Conservation (phyloP, 2,329 filamentous ascomycete species). For the Sphaerostilbella broomeana region DNA sequence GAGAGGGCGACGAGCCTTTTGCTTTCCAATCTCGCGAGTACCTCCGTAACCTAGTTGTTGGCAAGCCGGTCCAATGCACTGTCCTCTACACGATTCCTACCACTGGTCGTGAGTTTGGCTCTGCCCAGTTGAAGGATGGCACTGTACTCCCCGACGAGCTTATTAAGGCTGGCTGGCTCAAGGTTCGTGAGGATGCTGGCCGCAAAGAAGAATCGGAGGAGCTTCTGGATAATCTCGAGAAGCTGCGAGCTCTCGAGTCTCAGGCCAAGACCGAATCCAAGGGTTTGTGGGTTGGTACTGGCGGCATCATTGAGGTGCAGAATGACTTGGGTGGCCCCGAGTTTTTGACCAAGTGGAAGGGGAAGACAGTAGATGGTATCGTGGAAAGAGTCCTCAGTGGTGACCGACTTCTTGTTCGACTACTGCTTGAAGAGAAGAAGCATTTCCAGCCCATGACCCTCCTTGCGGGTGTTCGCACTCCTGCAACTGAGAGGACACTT, state of each 20-base stretch:
- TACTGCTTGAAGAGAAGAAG: constrained; percentile 73
- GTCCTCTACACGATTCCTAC: constrained; percentile 83
- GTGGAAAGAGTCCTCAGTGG: constrained; percentile 89
- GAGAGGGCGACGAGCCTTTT: constrained; percentile 86
- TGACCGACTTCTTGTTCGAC: constrained; percentile 78
- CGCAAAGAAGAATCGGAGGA: constrained; percentile 83
- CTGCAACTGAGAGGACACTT: constrained; percentile 79
- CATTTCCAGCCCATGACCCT: constrained; percentile 86
- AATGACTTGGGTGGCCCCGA: constrained; percentile 76
- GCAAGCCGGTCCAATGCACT: constrained; percentile 79
- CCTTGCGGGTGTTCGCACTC: constrained; percentile 80
- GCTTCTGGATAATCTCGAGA: constrained; percentile 63
- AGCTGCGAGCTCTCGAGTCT: constrained; percentile 68
- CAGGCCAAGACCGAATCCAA: constrained; percentile 72
- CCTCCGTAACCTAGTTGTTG: constrained; percentile 74
- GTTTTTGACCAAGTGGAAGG: constrained; percentile 79
- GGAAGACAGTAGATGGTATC: constrained; percentile 74
- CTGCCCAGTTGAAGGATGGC: constrained; percentile 69
- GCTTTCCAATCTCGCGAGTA: constrained; percentile 94
- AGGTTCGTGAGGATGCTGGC: constrained; percentile 88
- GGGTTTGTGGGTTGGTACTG: constrained; percentile 68
- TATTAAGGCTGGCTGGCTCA: constrained; percentile 85
- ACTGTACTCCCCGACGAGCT: constrained; percentile 72
- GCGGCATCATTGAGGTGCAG: constrained; percentile 65
- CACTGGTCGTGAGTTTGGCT: constrained; percentile 81